Percentiles rank a stretch among this genome's conserved stretches.
Evolutionary conservation across 305 asterid species (phyloP).

Genomic region (Solanum chacoense): DNA sequence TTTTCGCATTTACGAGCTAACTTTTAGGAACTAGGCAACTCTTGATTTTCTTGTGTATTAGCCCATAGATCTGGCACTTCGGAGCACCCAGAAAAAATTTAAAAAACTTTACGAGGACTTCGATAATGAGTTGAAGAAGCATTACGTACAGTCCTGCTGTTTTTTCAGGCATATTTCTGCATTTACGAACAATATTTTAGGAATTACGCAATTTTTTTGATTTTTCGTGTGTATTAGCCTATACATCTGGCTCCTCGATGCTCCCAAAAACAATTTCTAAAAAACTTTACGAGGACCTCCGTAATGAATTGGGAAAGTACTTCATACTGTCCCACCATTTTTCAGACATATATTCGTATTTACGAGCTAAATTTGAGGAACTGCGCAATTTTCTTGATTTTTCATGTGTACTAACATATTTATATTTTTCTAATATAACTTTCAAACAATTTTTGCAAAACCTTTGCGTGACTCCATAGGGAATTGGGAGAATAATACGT

Average conservation of each 20-base stretch:
- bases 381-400: not conserved
- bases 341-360: too few relatives aligned
- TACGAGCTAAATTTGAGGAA: not conserved
- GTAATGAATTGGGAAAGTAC: not conserved
- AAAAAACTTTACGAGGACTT: not conserved
- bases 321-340: not conserved
- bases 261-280: too few relatives aligned
- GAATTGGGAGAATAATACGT: rapidly evolving
- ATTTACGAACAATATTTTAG: too few relatives aligned
- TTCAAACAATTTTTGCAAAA: too few relatives aligned
- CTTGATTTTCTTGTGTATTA: too few relatives aligned
- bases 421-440: not conserved
- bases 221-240: too few relatives aligned
- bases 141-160: rapidly evolving
- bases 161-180: not conserved
- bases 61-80: not conserved
- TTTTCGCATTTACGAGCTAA: not conserved
- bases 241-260: not conserved
- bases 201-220: too few relatives aligned
- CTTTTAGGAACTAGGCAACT: not conserved
- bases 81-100: rapidly evolving
- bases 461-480: not conserved
- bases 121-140: not conserved
- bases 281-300: not conserved
- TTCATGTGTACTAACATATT: not conserved